These are phyloP conservation scores for Oryza meyeriana DNA, from an alignment of 176 grass and related monocot genomes.

Conservation along the genomic window DNA sequence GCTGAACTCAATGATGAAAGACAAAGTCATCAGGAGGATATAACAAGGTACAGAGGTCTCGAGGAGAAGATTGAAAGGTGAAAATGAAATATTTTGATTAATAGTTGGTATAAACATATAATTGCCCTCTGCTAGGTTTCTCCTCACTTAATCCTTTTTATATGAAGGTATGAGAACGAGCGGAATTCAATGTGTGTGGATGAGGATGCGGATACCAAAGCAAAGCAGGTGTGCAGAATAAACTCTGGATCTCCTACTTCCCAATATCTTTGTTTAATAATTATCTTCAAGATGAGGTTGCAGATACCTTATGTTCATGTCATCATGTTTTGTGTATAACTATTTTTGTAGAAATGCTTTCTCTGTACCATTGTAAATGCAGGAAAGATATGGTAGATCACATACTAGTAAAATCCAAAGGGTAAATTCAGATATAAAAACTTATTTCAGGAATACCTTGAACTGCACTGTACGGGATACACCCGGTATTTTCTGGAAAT, in stretches of 20 bases:
- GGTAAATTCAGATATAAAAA: neutral
- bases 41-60: constrained; percentile 73
- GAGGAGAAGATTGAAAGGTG: constrained; percentile 85
- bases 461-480: constrained; percentile 7
- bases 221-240: constrained; percentile 58
- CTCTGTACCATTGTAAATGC: constrained; percentile 5
- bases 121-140: neutral
- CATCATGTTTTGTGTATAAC: neutral
- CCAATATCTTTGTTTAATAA: neutral
- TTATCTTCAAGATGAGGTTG: constrained; percentile 4
- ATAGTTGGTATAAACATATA: neutral
- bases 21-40: constrained; percentile 65
- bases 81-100: constrained; percentile 25
- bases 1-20: constrained; percentile 75
- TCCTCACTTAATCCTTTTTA: constrained; percentile 39
- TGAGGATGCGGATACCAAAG: constrained; percentile 57
- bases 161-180: constrained; percentile 58
- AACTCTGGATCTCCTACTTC: neutral
- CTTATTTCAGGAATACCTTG: constrained; percentile 12
- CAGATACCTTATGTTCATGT: neutral
- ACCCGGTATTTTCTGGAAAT: neutral
- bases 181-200: constrained; percentile 54
- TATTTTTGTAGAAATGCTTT: constrained; percentile 8
- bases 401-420: neutral
- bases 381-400: neutral